These are phyloP conservation scores for Solanum etuberosum DNA, from an alignment of 257 asterid genomes.

Conservation along the genomic window DNA sequence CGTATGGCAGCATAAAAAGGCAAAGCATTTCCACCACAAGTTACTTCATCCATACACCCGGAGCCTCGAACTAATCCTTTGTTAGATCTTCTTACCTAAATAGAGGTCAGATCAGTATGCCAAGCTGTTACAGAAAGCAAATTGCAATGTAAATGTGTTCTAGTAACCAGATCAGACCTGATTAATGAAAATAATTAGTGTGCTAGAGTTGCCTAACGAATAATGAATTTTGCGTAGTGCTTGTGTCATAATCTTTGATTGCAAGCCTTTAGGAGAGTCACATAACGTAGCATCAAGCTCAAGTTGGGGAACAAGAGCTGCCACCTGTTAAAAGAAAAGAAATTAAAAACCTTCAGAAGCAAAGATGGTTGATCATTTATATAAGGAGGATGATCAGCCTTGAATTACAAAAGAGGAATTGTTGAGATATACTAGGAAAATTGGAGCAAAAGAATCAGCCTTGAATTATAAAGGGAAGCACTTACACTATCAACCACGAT, in stretches of 20 bases:
- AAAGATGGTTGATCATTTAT: background rate
- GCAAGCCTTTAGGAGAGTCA: constrained; percentile 43
- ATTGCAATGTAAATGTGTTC: background rate
- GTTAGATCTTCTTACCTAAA: constrained; percentile 61
- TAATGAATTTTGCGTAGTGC: constrained; percentile 80
- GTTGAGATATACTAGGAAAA: background rate
- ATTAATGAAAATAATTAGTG: constrained; percentile 80
- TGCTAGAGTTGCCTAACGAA: constrained; percentile 69
- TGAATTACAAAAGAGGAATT: background rate
- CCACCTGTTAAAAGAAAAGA: constrained; percentile 55
- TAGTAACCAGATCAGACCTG: constrained; percentile 46
- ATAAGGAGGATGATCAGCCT: background rate
- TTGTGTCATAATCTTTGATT: constrained; percentile 67
- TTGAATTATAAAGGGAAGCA: background rate
- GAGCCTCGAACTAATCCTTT: constrained; percentile 34
- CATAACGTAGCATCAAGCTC: constrained; percentile 46
- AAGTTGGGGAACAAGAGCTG: constrained; percentile 85
- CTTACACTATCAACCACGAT: constrained; percentile 96
- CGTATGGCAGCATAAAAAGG: constrained; percentile 90
- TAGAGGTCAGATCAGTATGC: background rate
- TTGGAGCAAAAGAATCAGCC: background rate
- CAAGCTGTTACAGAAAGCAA: background rate
- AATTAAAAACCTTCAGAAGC: background rate
- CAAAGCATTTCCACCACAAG: constrained; percentile 95
- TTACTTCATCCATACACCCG: constrained; percentile 60